Conservation (phyloP, 495 filamentous ascomycete genomes). For the Aspergillus carlsbadensis region DNA sequence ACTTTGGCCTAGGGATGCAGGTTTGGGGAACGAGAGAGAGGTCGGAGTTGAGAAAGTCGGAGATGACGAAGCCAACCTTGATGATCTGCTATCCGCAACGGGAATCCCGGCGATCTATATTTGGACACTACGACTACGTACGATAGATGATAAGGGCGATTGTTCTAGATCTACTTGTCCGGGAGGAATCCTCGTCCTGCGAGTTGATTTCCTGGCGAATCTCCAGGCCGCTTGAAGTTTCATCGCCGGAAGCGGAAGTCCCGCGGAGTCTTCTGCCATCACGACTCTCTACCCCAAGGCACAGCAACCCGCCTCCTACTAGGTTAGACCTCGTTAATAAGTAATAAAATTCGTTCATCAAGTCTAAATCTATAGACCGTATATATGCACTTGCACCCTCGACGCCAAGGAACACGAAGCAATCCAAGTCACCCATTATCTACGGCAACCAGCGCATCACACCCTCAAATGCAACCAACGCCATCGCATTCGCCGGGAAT, state of each 20-base stretch:
- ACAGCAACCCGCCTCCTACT: neutral
- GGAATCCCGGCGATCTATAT: neutral
- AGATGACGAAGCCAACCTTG: neutral
- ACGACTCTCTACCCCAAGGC: neutral
- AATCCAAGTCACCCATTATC: neutral
- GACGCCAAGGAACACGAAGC: neutral
- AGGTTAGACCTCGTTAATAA: neutral
- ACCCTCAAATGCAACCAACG: conserved; percentile 87
- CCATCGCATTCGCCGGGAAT: conserved; percentile 95
- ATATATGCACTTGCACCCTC: neutral
- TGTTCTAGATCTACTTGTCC: neutral
- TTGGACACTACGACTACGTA: neutral
- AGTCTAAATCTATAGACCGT: neutral
- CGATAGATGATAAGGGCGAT: neutral
- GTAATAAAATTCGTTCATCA: neutral
- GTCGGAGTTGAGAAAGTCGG: neutral
- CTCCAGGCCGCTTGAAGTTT: neutral
- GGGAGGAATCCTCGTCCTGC: neutral
- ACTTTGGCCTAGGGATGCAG: neutral
- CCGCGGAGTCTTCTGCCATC: neutral
- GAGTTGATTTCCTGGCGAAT: neutral
- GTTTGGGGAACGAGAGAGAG: neutral
- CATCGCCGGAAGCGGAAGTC: conserved; percentile 6
- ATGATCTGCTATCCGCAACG: neutral
- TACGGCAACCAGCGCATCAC: conserved; percentile 65